Base-by-base conservation (phyloP, 495 filamentous ascomycete genomes). In the Penicillium atrosanguineum region DNA sequence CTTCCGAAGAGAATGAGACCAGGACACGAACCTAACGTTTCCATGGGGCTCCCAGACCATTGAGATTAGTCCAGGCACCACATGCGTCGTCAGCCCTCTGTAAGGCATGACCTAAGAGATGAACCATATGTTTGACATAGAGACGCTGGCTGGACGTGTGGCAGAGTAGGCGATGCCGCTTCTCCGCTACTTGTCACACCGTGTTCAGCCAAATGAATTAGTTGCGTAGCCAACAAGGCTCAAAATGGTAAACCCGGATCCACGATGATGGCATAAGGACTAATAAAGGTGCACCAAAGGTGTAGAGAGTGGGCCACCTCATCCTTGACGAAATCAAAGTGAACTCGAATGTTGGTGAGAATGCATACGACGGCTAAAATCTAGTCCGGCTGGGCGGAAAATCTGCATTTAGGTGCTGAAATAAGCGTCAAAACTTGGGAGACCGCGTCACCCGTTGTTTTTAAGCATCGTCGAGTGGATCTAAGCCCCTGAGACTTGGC, bases 321-420 rank as follows among this genome's bases (percentile, higher is more conserved):
- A 25, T 7, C 26, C 26, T 16, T 52, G 48, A 56, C 12, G 15
- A 48, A 43, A 38, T 55, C 34, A 37, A 18, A 48, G 19, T 41
- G n/a, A 19, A 19, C 36, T 56, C 21, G 6, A 46, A 38, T 23
- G 36, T 42, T 18, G 40, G n/a, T n/a, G 7, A 29, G 34, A 44
- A 40, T n/a, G 25, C 43, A 21, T n/a, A 42, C 14, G 23, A 14
- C 57, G 57, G 57, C 9, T 60, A 60, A 60, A 52, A 23, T 44
- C 15, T 49, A 11, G 31, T 20, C 57, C 57, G 57, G 21, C 34
- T 49, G 38, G 23, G 31, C 34, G 29, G 41, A 40, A 40, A 52
- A 52, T 56, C 53, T 60, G 57, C 53, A 44, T 34, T 19, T 48
- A 26, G 14, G 28, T 39, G 36, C 11, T 34, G 12, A 18, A 9